Base-by-base conservation (phyloP, 1,139 yeast genomes). In the Wickerhamomyces sp. region DNA sequence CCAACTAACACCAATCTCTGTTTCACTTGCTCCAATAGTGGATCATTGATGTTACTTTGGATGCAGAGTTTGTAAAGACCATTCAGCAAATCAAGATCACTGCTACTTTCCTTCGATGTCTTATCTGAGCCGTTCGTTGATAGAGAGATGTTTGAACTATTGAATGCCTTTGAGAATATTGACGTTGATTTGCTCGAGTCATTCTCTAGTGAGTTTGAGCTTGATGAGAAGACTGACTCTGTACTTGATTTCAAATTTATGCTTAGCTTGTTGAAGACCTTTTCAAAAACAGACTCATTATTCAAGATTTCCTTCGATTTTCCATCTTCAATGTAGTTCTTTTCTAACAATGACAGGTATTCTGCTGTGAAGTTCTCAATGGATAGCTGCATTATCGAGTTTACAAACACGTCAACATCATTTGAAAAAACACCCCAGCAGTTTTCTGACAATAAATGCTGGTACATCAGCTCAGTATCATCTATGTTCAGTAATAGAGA, bases 381-480 rank as follows among this genome's bases (percentile, higher is more conserved):
- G 10, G 41, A 11, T 6, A 53, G 30, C 5, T 45, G 39, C 40
- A 52, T 45, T 3, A 81, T 64, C 48, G 76, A 81, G 39, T 72
- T 69, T 44, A 79, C 65, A 32, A 78, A 73, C 37, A 66, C 61
- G 27, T 82, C 83, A 69, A 66, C 68, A 45, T 69, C 69, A 36
- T 58, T 57, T 5, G 59, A 78, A 69, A 67, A 73, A 2, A 61
- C 65, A 39, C 68, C 72, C 77, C 77, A 72, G 39, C 73, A 59
- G 34, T 73, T 73, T 47, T 78, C 80, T 41, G 83, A 79, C 45
- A 82, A 68, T 49, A 82, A 67, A 49, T 78, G 84, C 57, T 79
- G 84, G 54, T 80, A 74, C 30, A 80, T 69, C 27, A 79, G 78
- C 56, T 81, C 89, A 50, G 79, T 81, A 51, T 80, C 84, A 26